Conservation (phyloP, 441 rosid species). For the Theobroma grandiflorum region DNA sequence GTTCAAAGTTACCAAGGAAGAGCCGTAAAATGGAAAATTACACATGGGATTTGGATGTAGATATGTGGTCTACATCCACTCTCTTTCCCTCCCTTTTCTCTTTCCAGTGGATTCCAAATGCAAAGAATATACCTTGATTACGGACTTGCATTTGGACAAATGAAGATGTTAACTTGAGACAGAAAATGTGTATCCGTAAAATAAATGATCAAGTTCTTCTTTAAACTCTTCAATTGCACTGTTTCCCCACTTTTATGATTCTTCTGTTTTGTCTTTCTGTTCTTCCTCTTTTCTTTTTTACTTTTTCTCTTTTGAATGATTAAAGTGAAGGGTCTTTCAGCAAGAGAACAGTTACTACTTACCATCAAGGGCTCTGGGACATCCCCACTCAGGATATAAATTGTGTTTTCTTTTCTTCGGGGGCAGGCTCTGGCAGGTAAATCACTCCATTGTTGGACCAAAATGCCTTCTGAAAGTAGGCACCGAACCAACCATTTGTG, state of each 20-base stretch:
- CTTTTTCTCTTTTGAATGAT: not conserved
- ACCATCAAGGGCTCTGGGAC: not conserved
- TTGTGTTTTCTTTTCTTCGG: not conserved
- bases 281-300: not conserved
- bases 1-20: not conserved
- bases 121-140: not conserved
- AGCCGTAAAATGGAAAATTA: not conserved
- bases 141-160: not conserved
- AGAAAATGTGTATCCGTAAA: not conserved
- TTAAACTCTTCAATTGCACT: too few relatives aligned
- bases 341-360: not conserved
- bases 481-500: conserved; percentile 23
- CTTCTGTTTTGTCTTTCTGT: conserved; percentile 3
- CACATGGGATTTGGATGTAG: not conserved
- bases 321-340: not conserved
- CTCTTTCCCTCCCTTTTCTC: not conserved
- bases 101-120: not conserved
- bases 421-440: not conserved
- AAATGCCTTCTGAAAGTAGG: not conserved
- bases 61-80: not conserved
- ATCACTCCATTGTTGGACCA: not conserved
- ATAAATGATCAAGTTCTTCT: not conserved
- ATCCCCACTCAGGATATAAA: not conserved
- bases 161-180: not conserved
- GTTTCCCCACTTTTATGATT: not conserved